Conservation (phyloP, 1,139 yeast genomes). For the Zygoascus sp. region DNA sequence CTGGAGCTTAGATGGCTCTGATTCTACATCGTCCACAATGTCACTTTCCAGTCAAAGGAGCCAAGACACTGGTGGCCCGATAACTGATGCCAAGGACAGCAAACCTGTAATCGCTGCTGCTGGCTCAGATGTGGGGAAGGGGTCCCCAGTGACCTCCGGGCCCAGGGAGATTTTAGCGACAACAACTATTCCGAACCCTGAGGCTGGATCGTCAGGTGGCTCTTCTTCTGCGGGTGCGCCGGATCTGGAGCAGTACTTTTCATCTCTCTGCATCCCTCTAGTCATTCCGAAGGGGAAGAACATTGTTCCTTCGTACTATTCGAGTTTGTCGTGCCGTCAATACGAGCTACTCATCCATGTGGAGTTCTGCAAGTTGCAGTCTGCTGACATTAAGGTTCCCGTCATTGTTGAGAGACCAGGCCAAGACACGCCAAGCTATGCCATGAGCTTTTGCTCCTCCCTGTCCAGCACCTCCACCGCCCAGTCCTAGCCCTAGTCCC, state of each 20-base stretch:
- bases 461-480: not conserved
- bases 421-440: not conserved
- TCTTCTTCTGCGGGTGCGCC: too few species aligned
- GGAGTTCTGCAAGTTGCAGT: not conserved
- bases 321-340: constrained; percentile 15
- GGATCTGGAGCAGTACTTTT: too few species aligned
- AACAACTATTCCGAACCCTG: too few species aligned
- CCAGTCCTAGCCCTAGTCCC: not conserved
- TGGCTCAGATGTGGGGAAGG: not conserved
- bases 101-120: not conserved
- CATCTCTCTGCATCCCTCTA: constrained; percentile 2
- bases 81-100: not conserved
- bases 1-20: constrained; percentile 1
- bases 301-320: constrained; percentile 14
- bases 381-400: constrained; percentile 9
- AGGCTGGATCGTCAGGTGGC: too few species aligned
- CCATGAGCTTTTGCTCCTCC: not conserved
- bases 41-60: not conserved
- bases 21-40: not conserved
- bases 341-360: constrained; percentile 14
- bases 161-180: too few species aligned
- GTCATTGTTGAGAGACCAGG: constrained; percentile 2
- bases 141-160: not conserved
- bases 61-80: not conserved
- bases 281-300: not conserved